Conservation (phyloP, 257 asterid species). For the Paraleonurus japonicus region DNA sequence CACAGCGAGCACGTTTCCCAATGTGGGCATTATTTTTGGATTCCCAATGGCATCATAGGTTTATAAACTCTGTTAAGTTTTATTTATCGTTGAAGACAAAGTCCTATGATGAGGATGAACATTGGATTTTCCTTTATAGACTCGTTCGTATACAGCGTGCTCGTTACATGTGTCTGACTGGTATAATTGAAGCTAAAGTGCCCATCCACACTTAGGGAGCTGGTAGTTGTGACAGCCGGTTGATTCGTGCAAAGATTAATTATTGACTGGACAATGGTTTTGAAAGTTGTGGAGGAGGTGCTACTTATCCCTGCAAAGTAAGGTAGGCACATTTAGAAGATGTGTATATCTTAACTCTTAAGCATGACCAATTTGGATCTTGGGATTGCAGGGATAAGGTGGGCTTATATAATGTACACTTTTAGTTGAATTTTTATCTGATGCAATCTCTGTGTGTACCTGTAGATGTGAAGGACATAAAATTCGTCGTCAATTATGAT, state of each 20-base stretch:
- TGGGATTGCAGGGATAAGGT: constrained; percentile 96
- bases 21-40: not conserved
- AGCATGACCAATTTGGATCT: constrained; percentile 52
- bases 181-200: constrained; percentile 53
- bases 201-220: constrained; percentile 95
- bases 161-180: constrained; percentile 45
- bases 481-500: constrained; percentile 84
- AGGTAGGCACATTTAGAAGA: constrained; percentile 83
- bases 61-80: constrained; percentile 13
- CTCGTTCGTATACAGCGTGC: constrained; percentile 29
- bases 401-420: constrained; percentile 37
- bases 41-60: not conserved
- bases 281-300: constrained; percentile 63
- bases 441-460: constrained; percentile 12
- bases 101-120: constrained; percentile 18
- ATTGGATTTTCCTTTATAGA: constrained; percentile 17
- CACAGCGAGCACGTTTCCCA: constrained; percentile 16
- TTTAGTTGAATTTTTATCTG: constrained; percentile 21
- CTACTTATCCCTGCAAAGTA: constrained; percentile 98
- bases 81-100: constrained; percentile 7
- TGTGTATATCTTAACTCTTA: constrained; percentile 66
- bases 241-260: constrained; percentile 59
- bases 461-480: constrained; percentile 97
- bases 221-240: constrained; percentile 86
- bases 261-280: constrained; percentile 43